A percentile compares a stretch with the other conserved stretches of the same genome.
These are phyloP conservation scores for Ascosphaera aggregata DNA, from an alignment of 2,329 filamentous ascomycete species.

Conservation along the genomic window DNA sequence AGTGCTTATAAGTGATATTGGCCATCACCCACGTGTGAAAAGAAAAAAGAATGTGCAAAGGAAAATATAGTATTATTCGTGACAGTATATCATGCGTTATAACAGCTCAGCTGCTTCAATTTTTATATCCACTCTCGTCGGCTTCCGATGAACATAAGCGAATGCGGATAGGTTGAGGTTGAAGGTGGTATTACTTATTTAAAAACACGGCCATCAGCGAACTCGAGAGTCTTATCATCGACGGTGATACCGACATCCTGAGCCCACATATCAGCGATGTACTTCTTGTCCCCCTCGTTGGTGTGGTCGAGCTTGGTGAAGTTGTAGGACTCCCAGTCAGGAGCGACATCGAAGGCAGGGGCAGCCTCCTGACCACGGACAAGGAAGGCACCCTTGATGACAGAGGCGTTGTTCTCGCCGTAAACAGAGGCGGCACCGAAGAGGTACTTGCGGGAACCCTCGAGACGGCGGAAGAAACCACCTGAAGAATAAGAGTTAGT, in stretches of 20 bases:
- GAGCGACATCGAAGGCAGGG: slow-evolving; percentile 87
- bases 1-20: too few relatives aligned
- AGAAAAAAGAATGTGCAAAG: neutral
- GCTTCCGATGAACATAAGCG: too few relatives aligned
- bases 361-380: slow-evolving; percentile 72
- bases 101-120: too few relatives aligned
- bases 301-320: slow-evolving; percentile 90
- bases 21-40: neutral
- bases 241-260: slow-evolving; percentile 71
- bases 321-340: slow-evolving; percentile 87
- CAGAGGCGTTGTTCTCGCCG: slow-evolving; percentile 65
- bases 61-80: neutral
- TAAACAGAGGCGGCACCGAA: slow-evolving; percentile 83
- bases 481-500: slow-evolving; percentile 16
- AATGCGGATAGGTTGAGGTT: too few relatives aligned
- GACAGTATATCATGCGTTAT: neutral
- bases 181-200: too few relatives aligned
- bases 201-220: slow-evolving; percentile 93
- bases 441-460: slow-evolving; percentile 93
- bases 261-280: slow-evolving; percentile 68
- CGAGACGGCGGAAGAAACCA: slow-evolving; percentile 93
- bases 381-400: slow-evolving; percentile 85
- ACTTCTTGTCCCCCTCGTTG: slow-evolving; percentile 65
- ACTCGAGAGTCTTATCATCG: slow-evolving; percentile 70
- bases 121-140: neutral